Conservation (phyloP, 1,139 yeast genomes). For the Arxiozyma slooffiae region DNA sequence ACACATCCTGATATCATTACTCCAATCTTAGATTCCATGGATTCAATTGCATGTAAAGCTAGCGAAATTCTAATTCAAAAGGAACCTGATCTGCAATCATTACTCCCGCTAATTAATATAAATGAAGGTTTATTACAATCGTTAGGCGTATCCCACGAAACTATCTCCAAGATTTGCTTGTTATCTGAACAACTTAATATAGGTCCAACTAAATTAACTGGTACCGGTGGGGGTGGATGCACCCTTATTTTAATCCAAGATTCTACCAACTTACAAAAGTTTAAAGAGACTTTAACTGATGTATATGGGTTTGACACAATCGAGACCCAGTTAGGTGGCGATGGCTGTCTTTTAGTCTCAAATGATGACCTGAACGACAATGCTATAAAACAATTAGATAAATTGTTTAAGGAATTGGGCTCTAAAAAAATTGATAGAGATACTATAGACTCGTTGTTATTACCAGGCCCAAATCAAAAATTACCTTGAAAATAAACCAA, state of each 20-base stretch:
- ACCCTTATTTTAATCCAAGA: conserved; percentile 71
- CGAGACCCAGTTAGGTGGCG: conserved; percentile 78
- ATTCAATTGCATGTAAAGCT: conserved; percentile 39
- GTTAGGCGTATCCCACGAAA: conserved; percentile 87
- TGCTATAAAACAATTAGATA: conserved; percentile 17
- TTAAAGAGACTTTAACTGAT: conserved; percentile 31
- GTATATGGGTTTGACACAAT: conserved; percentile 62
- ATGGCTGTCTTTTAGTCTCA: conserved; percentile 58
- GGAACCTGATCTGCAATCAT: conserved; percentile 23
- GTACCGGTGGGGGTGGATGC: conserved; percentile 99
- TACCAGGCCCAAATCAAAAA: conserved; percentile 12
- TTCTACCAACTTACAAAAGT: conserved; percentile 30
- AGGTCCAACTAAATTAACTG: conserved; percentile 90
- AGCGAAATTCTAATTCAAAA: conserved; percentile 11
- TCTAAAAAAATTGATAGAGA: conserved; percentile 11
- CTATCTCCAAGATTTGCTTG: conserved; percentile 61
- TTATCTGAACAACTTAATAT: conserved; percentile 50
- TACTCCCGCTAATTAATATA: conserved; percentile 62
- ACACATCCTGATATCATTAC: conserved; percentile 47
- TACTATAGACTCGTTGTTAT: conserved; percentile 11
- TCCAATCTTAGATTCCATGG: conserved; percentile 64
- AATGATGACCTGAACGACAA: not conserved
- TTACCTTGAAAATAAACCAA: conserved; percentile 13
- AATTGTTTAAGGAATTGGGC: conserved; percentile 10
- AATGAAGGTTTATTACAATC: conserved; percentile 85